These are phyloP conservation scores for Prototheca cutis DNA, from an alignment of 163 green algal species.

Conservation along the genomic window DNA sequence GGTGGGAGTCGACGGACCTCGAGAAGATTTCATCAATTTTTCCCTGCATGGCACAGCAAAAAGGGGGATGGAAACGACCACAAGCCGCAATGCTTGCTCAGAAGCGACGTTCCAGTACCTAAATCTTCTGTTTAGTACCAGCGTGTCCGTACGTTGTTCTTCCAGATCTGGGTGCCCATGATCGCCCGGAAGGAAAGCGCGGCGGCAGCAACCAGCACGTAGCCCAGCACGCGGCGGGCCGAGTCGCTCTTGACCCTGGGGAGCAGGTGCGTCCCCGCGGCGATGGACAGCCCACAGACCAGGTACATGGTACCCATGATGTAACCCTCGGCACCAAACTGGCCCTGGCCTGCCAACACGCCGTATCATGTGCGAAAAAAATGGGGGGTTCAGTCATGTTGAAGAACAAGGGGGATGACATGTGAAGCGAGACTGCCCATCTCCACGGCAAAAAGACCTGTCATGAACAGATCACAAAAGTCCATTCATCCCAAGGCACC, in stretches of 20 bases:
- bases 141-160: slow-evolving; percentile 12
- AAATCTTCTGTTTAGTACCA: slow-evolving; percentile 20
- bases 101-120: no score
- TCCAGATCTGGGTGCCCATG: slow-evolving; percentile 22
- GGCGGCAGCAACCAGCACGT: slow-evolving; percentile 3
- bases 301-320: slow-evolving; percentile 50
- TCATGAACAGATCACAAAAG: no score
- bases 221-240: slow-evolving; percentile 8
- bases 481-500: no score
- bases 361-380: background rate
- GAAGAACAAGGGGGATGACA: no score
- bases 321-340: slow-evolving; percentile 74
- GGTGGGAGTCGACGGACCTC: no score
- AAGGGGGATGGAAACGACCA: no score
- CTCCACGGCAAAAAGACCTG: no score
- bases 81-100: no score
- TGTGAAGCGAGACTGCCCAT: no score
- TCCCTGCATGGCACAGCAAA: no score
- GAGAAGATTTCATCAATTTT: no score
- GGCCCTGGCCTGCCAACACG: slow-evolving; percentile 14
- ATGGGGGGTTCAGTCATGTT: background rate
- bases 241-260: slow-evolving; percentile 14
- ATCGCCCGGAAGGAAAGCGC: slow-evolving; percentile 8
- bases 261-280: slow-evolving; percentile 7
- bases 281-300: slow-evolving; percentile 16